Evolutionary conservation across 2,329 filamentous ascomycete species (phyloP), one percentile per base, ranked within the genome.

Genomic region (Xylaria sp.): DNA sequence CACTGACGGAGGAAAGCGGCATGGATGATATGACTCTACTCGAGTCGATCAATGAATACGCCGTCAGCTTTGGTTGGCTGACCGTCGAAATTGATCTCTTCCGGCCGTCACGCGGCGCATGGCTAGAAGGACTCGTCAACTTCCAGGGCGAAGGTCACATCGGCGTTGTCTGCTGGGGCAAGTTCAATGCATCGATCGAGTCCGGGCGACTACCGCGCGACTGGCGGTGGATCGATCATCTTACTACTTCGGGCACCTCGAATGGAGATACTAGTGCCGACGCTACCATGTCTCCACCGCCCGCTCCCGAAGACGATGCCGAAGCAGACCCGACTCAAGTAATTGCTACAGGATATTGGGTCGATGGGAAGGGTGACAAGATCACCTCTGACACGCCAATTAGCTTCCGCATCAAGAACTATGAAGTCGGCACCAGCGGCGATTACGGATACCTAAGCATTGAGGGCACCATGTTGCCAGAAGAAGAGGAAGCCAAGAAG

Each of bases 121-220:
- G 83, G 74, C 82, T 97, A 70, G 87, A 92, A 66, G 94, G 91
- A 9, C 87, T 82, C 66, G 83, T 97, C 58, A 94, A 93, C 69
- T 79, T 97, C 35, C 91, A 96, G 71, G 93, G 89, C 52, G 90
- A 94, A 67, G 91, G 91, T 5, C 91, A 97, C 70, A 81, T 99
- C 5, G 92, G 93, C 18, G 83, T 97, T 2, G 85, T 95, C 9
- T 94, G 91, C 73, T 92, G 91, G 76, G 93, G 93, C 73, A 85
- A 91, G 65, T 97, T 97, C 80, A 96, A 94, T 67, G 90, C 93
- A 1, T 91, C 88, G 49, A 90, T 99, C 61, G 89, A 93, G 68
- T 81, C 87, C 19, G 84, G 83, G 62, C 81, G 90, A 42, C 78
- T 99, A 13, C 94, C 94, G 0, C 74, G 77, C 11, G 82, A 83